Evolutionary conservation across 768 basidiomycete species (phyloP).

Genomic region (Boletus vinaceobasis): DNA sequence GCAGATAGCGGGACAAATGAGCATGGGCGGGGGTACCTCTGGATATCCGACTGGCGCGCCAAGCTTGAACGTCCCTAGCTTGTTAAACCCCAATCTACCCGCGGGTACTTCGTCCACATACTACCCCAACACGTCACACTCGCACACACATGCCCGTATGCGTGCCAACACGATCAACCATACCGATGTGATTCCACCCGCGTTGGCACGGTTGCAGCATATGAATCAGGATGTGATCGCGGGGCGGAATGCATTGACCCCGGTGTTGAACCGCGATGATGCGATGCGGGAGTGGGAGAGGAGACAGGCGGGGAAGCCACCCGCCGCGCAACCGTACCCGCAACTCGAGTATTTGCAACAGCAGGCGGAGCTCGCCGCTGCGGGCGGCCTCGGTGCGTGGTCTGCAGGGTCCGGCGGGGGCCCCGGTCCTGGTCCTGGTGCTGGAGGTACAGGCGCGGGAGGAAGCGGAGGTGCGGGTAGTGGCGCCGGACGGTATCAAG

Average conservation of each 20-base stretch:
- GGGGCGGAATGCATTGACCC: constrained; percentile 77
- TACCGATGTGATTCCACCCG: constrained; percentile 87
- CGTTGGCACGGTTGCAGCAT: constrained; percentile 82
- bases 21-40: constrained; percentile 13
- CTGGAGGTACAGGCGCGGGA: constrained; percentile 16
- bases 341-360: constrained; percentile 91
- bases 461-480: constrained; percentile 26
- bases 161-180: constrained; percentile 91
- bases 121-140: constrained; percentile 41
- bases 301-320: constrained; percentile 69
- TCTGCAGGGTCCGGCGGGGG: constrained; percentile 26
- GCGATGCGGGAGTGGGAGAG: constrained; percentile 96
- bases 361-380: constrained; percentile 79
- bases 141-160: constrained; percentile 48
- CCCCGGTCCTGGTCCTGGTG: background rate
- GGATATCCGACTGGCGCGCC: constrained; percentile 16
- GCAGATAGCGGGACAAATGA: constrained; percentile 19
- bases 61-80: constrained; percentile 19
- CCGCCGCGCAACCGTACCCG: constrained; percentile 76
- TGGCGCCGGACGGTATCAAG: constrained; percentile 44
- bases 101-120: constrained; percentile 55
- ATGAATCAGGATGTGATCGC: constrained; percentile 82
- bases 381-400: constrained; percentile 62
- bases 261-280: constrained; percentile 92
- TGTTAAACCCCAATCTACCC: constrained; percentile 46